phyloP scores from a whole-genome alignment of 208 protist species.

The Trichomonas gallinae region DNA sequence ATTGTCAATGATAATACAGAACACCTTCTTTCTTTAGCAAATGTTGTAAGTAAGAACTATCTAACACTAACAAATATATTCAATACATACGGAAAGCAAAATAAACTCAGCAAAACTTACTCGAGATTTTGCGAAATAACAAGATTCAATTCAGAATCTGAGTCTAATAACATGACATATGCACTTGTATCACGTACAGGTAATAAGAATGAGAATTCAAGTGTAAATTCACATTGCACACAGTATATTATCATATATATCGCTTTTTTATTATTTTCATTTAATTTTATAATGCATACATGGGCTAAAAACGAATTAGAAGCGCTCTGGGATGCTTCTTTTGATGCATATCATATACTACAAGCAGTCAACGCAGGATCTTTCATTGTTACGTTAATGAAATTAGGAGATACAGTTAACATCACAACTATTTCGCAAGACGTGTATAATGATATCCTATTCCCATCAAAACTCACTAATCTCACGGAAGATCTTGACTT shows the following conservation, averaged over 20 bases:
- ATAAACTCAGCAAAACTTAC: not conserved
- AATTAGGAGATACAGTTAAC: not conserved
- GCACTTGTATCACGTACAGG: not conserved
- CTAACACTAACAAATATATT: not conserved
- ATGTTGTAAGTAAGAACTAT: not conserved
- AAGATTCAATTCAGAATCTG: not conserved
- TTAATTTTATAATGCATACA: not conserved
- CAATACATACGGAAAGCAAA: not conserved
- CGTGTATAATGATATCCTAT: not conserved
- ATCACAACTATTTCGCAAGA: not conserved
- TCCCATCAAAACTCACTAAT: not conserved
- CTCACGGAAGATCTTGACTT: not conserved
- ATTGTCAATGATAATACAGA: not conserved
- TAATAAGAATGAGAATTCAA: not conserved
- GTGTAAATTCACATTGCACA: not conserved
- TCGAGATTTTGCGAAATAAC: not conserved
- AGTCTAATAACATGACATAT: not conserved
- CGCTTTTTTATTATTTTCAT: not conserved
- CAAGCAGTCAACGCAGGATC: not conserved
- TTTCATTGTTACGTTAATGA: not conserved
- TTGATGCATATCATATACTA: not conserved
- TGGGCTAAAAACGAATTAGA: not conserved
- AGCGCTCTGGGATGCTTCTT: not conserved
- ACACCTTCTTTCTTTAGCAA: not conserved
- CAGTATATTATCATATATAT: not conserved